Evolutionary conservation across 176 grass and related monocot genomes (phyloP), one percentile per base, ranked within the genome.

Genomic region (Poa annua): DNA sequence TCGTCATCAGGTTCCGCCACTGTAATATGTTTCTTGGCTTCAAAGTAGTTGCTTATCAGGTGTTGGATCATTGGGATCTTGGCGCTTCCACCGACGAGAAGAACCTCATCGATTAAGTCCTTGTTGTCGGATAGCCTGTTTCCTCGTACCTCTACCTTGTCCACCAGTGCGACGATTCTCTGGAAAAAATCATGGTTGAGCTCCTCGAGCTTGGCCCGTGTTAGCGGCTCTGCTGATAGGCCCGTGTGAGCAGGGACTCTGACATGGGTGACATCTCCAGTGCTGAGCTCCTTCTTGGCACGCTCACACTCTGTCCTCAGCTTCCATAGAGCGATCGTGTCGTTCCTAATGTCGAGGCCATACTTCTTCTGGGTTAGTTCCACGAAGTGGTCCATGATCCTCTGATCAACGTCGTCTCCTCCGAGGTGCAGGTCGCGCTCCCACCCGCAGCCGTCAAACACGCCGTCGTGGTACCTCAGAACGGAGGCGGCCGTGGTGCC

Each of bases 231-330:
- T 0, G 74, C 78, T 0, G 74, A 85, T 36, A 85, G 56, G 56
- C 56, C 50, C 7, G 45, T 29, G 38, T 8, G 21, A 3, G 19
- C 34, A 3, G 19, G n/a, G 24, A 69, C 3, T 1, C 0, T 85
- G 24, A 85, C 50, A 7, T 78, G 83, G 16, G 19, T 73, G 5
- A 29, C 35, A 17, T 77, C 63, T 17, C 77, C 24, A 19, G 17
- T 35, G 50, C 74, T 85, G 50, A 85, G 13, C 1, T 19, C 11
- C 83, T 69, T 85, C 83, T 85, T 85, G 16, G 83, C 83, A 32
- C 3, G 74, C 83, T 85, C 83, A 20, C 74, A 85, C 2, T 36
- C 74, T 13, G 51, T 33, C 62, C 36, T 17, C 17, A 85, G 17
- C 35, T 34, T 85, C 1, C 62, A 17, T 0, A 78, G 83, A 45